Base-by-base conservation (phyloP, 768 basidiomycete genomes). In the Baorangia bicolor region DNA sequence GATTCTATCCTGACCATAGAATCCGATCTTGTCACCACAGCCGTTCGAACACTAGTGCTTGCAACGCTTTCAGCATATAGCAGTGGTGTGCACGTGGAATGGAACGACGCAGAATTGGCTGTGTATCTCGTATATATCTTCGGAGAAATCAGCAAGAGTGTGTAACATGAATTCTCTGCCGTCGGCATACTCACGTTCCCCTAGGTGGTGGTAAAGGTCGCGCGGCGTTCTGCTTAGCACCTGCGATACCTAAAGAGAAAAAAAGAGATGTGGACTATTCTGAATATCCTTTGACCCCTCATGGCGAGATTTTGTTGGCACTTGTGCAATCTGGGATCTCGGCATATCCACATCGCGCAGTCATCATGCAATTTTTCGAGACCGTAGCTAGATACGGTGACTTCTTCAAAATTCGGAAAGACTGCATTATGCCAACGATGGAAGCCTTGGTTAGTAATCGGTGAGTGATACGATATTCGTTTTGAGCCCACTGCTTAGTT, bases 41-140 rank as follows among this genome's bases (percentile, higher is more conserved):
- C 88, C 0, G 84, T 98, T 9, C 82, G 84, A 31, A 79, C 81
- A 7, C 80, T 93, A 28, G 86, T 92, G 11, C 70, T 90, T 57
- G 81, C 81, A 56, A 95, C 92, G 0, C 79, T 97, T 31, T 81
- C 87, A 6, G 79, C 84, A 1, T 90, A 87, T 63, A 57, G 64
- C 33, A 86, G 75, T 56, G 84, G 89, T 0, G 71, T 81, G 0
- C 68, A 78, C 18, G 71, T 97, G 34, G 82, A 89, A 56, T 98
- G 97, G 97, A 86, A 93, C 62, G 88, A 95, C 59, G 92, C 90
- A 3, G 97, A 99, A 71, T 80, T 98, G 20, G 94, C 92, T 1
- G 77, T 96, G n/a, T 94, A 94, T 70, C 79, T 98, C 25, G 86
- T 98, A 11, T 98, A 86, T 67, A 90, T 96, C 33, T 98, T 92